Evolutionary conservation across 257 asterid species (phyloP).

Genomic region (Solanum megistacrolobum): DNA sequence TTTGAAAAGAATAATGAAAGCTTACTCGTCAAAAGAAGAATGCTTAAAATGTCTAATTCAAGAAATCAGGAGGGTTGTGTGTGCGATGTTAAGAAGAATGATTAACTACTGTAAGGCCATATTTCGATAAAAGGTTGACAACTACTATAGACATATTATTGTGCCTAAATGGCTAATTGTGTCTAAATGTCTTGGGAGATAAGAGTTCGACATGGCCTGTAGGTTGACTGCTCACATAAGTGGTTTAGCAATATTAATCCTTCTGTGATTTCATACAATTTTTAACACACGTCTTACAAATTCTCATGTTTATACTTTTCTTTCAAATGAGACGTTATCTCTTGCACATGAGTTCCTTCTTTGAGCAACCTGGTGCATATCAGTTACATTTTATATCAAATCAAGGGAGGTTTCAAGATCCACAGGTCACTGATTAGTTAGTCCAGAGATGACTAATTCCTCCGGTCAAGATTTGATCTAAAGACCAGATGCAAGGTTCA

Average conservation of each 20-base stretch:
- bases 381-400: background rate
- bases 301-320: background rate
- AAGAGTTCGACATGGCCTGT: background rate
- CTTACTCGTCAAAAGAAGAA: background rate
- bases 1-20: background rate
- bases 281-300: background rate
- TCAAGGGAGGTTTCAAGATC: background rate
- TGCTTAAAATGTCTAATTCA: background rate
- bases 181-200: background rate
- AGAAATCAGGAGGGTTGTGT: background rate
- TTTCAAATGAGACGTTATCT: background rate
- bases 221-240: no score
- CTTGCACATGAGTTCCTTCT: background rate
- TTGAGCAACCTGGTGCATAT: background rate
- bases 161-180: background rate
- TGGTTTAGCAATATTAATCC: background rate
- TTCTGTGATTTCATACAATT: background rate
- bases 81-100: background rate
- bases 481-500: background rate
- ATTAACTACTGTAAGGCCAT: background rate
- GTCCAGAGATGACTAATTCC: background rate
- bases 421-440: background rate
- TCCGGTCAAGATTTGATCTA: background rate
- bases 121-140: background rate
- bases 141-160: background rate